Evolutionary conservation across 805 yeast genomes (phyloP).

Genomic region (Kuraishia hungarica): DNA sequence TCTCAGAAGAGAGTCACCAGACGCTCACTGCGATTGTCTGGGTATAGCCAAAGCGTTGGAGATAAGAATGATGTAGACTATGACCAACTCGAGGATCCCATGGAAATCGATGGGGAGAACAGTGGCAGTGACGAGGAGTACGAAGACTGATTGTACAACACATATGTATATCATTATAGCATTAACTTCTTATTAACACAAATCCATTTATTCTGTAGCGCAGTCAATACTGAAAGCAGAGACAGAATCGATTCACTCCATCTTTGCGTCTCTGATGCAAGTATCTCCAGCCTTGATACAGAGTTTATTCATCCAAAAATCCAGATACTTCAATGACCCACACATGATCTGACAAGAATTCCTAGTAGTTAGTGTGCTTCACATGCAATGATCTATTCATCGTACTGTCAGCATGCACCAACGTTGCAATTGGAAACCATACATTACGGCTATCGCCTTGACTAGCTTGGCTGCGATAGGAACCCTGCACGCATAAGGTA

Average conservation of each 20-base stretch:
- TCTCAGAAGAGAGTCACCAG: constrained; percentile 13
- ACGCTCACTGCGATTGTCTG: constrained; percentile 9
- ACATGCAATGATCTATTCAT: too few relatives aligned
- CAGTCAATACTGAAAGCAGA: too few relatives aligned
- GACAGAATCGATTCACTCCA: too few relatives aligned
- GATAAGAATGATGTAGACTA: constrained; percentile 20
- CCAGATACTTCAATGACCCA: too few relatives aligned
- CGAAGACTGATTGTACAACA: constrained; percentile 5
- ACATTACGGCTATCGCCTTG: not conserved
- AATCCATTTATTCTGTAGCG: too few relatives aligned
- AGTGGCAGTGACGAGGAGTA: constrained; percentile 8
- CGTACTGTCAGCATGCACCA: not conserved
- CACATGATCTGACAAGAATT: too few relatives aligned
- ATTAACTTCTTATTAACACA: too few relatives aligned
- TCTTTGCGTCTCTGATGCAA: too few relatives aligned
- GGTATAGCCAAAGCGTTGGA: constrained; percentile 15
- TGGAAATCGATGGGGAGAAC: constrained; percentile 10
- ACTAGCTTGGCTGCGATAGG: not conserved
- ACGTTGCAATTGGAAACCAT: not conserved
- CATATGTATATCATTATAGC: not conserved
- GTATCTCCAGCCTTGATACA: too few relatives aligned
- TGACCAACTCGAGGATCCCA: constrained; percentile 11
- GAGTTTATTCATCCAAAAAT: too few relatives aligned
- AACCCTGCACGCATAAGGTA: not conserved
- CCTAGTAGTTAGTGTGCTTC: too few relatives aligned